phyloP scores from a whole-genome alignment of 371 early-diverging fungal genomes.

The Choanephora cucurbitarum region DNA sequence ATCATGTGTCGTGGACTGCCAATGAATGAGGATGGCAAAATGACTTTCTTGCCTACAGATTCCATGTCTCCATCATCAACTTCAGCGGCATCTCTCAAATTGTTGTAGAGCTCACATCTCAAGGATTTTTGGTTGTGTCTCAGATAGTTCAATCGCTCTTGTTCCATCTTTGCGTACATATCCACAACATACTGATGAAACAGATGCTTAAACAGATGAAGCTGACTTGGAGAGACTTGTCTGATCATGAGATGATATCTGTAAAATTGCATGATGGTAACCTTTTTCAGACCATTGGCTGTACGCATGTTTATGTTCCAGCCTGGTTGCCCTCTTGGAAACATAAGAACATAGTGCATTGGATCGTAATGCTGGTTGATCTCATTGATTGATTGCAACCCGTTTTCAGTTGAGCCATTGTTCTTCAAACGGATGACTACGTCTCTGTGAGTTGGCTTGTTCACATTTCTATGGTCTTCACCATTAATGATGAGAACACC shows the following conservation, averaged over 20 bases:
- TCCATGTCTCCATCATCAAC: constrained; percentile 8
- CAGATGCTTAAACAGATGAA: background rate
- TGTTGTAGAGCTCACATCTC: background rate
- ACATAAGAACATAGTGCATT: background rate
- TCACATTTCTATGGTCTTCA: background rate
- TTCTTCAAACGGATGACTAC: background rate
- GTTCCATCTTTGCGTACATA: constrained; percentile 9
- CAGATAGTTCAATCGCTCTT: background rate
- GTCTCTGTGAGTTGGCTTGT: background rate
- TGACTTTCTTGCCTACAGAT: constrained; percentile 12
- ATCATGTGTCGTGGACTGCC: constrained; percentile 28
- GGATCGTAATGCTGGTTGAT: background rate
- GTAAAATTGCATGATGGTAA: background rate
- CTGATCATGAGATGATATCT: background rate
- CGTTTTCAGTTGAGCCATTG: background rate
- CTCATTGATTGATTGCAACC: background rate
- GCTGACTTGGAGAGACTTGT: background rate
- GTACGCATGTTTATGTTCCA: constrained; percentile 1
- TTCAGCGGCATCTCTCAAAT: no score
- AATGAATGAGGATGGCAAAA: constrained; percentile 29
- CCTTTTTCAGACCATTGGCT: background rate
- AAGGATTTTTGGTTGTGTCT: background rate
- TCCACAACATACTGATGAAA: constrained; percentile 13
- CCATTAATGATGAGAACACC: background rate
- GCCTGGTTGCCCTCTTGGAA: background rate